These are phyloP conservation scores for Rubia tinctorum DNA, from an alignment of 305 asterid genomes.

Conservation along the genomic window DNA sequence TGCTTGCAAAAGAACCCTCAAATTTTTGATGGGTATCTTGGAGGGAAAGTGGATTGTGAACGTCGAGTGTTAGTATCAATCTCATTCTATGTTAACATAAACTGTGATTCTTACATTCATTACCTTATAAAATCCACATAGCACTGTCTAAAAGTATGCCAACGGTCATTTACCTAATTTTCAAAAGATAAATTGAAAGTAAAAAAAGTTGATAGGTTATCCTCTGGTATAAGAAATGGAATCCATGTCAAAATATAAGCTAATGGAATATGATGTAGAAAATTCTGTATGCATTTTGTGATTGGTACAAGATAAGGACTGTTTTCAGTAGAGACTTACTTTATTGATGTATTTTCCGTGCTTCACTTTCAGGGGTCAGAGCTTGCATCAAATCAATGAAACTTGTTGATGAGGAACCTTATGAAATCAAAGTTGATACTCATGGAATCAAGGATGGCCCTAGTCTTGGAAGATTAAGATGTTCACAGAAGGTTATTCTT, in stretches of 20 bases:
- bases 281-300: not conserved
- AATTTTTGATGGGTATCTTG: constrained; percentile 85
- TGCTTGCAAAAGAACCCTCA: constrained; percentile 88
- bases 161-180: not conserved
- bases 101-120: constrained; percentile 1
- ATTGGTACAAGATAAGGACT: not conserved
- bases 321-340: not conserved
- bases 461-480: constrained; percentile 73
- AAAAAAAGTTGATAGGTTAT: not conserved
- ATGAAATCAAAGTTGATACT: constrained; percentile 71
- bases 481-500: constrained; percentile 53
- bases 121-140: not conserved
- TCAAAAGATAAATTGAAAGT: not conserved
- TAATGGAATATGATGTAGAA: not conserved
- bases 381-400: constrained; percentile 70
- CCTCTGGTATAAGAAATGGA: not conserved
- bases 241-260: not conserved
- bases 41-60: constrained; percentile 92
- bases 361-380: constrained; percentile 55
- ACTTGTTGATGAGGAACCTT: constrained; percentile 59
- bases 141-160: not conserved
- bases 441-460: constrained; percentile 86
- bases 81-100: constrained; percentile 4
- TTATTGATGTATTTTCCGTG: not conserved
- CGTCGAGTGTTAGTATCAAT: constrained; percentile 55